Base-by-base conservation (phyloP, 2,329 filamentous ascomycete genomes). In the Paraphaeosphaeria sporulosa region DNA sequence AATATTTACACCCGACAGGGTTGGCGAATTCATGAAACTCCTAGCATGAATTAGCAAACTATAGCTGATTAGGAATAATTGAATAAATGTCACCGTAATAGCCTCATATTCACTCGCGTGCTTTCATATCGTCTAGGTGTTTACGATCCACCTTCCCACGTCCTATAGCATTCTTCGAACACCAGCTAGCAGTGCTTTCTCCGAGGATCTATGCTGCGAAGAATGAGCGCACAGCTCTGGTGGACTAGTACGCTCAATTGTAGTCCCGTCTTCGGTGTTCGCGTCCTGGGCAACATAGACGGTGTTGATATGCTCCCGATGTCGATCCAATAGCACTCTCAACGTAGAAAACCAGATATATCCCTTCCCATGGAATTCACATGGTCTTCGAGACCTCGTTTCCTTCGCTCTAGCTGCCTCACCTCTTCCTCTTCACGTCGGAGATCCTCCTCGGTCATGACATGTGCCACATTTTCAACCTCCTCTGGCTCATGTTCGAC, bases 341-440 rank as follows among this genome's bases (percentile, higher is more conserved):
- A 74, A 19, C 85, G 77, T 70, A 87, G 76, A 42, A 89, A 71
- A 0, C 87, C 87, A 21, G 87, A 87, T n/a, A 91, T 80, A 73
- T 90, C 88, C 68, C 83, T 84, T 62, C 89, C 88, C 85, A 91
- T 90, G 1, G 86, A 87, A 48, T 80, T 85, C n/a, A 91, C 87
- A 36, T 88, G 82, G 23, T 86, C 85, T 70, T 90, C 88, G 13
- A 91, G 76, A 7, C 78, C 80, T 54, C 80, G 83, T 78, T 90
- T 91, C 76, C 85, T 89, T 60, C 76, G 77, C 72, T 91, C 89
- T 38, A 91, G 76, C 62, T 87, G 86, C 59, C 80, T 79, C 58
- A 91, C 86, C 67, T 89, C 89, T 55, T 90, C 89, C 71, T 93
- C 90, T 71, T 92, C 90, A 60, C 82, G 81, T 64, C 83, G 82